Conservation (phyloP, 768 basidiomycete species). For the Tylopilus sp. region DNA sequence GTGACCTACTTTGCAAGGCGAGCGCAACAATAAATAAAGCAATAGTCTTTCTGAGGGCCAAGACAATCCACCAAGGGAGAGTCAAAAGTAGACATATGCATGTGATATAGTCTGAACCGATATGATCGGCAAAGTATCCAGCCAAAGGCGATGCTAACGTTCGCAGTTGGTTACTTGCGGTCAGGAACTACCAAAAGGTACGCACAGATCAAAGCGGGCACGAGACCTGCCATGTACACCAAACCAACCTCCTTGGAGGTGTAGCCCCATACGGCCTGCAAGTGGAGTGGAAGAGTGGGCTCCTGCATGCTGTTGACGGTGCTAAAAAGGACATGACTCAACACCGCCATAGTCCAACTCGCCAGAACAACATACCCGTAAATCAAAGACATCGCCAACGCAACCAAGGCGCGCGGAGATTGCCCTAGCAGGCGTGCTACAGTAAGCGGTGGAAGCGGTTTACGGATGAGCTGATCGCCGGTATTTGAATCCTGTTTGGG, state of each 20-base stretch:
- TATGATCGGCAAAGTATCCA: slow-evolving; percentile 56
- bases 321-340: slow-evolving; percentile 28
- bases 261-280: slow-evolving; percentile 48
- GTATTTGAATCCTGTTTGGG: background rate
- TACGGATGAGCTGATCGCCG: slow-evolving; percentile 10
- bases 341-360: background rate
- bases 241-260: slow-evolving; percentile 54
- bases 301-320: slow-evolving; percentile 49
- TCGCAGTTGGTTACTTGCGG: background rate
- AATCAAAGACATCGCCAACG: slow-evolving; percentile 43
- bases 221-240: slow-evolving; percentile 61
- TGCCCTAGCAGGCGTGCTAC: slow-evolving; percentile 42
- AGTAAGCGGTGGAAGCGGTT: slow-evolving; percentile 36
- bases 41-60: slow-evolving; percentile 54
- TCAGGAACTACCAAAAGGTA: background rate
- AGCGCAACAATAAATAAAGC: slow-evolving; percentile 36
- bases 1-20: slow-evolving; percentile 51
- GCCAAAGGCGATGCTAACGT: slow-evolving; percentile 51
- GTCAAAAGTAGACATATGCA: slow-evolving; percentile 45
- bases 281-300: slow-evolving; percentile 54
- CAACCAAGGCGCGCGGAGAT: slow-evolving; percentile 48
- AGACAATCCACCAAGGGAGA: slow-evolving; percentile 60
- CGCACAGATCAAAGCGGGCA: slow-evolving; percentile 65
- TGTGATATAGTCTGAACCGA: slow-evolving; percentile 55
- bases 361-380: slow-evolving; percentile 46